Percentiles rank a stretch among this genome's conserved stretches.
Evolutionary conservation across 2,329 filamentous ascomycete genomes (phyloP).

Genomic region (Aspergillus clavatus): DNA sequence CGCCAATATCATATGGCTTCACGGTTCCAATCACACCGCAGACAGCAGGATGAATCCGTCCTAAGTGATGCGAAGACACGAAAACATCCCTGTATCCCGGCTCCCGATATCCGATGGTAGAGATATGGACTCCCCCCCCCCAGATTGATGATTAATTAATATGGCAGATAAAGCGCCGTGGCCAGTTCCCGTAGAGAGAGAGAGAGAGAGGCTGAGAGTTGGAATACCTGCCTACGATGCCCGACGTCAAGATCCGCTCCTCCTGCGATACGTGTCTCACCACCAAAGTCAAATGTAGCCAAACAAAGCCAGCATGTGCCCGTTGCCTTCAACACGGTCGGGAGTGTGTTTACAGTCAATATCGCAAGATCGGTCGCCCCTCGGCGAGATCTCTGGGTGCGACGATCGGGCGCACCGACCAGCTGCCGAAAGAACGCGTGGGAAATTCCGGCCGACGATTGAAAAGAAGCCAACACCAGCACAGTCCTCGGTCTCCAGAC

Average conservation of each 20-base stretch:
- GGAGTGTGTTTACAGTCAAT: not conserved
- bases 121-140: too few species aligned
- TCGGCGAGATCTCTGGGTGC: not conserved
- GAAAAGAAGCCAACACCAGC: not conserved
- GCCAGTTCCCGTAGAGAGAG: too few species aligned
- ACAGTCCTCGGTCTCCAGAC: not conserved
- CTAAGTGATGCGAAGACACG: not conserved
- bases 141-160: not conserved
- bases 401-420: not conserved
- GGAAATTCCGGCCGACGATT: not conserved
- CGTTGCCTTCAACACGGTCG: not conserved
- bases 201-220: not conserved
- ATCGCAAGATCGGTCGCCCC: not conserved
- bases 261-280: not conserved
- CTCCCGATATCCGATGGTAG: too few species aligned
- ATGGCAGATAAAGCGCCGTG: not conserved
- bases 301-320: not conserved
- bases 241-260: not conserved
- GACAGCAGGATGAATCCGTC: not conserved
- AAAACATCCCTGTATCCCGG: not conserved
- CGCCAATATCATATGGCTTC: too few species aligned
- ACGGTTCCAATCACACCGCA: not conserved
- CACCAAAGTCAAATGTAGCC: not conserved
- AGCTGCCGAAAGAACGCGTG: not conserved
- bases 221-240: not conserved